Conservation (phyloP, 176 grass and related monocot genomes). For the Panicum miliaceum region DNA sequence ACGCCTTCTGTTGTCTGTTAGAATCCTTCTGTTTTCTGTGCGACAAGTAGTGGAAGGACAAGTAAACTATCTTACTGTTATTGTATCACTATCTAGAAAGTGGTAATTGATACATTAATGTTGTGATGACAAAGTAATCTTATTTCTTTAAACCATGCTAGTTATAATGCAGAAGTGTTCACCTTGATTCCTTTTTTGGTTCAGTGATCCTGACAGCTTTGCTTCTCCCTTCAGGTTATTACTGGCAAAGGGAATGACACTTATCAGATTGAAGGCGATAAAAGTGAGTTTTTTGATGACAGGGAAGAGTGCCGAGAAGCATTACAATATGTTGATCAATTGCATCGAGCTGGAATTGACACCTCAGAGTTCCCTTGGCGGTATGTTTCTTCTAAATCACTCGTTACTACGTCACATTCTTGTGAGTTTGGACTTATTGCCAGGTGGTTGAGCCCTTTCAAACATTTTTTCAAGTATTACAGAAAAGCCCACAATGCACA, state of each 20-base stretch:
- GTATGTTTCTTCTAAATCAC: constrained; percentile 52
- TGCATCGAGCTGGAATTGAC: constrained; percentile 95
- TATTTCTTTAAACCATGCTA: constrained; percentile 6
- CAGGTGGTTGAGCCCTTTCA: background rate
- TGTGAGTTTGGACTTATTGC: background rate
- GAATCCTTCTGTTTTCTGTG: background rate
- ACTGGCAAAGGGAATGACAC: constrained; percentile 88
- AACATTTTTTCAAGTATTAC: constrained; percentile 4
- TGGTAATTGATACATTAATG: constrained; percentile 3
- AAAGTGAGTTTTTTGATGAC: constrained; percentile 92
- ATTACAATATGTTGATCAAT: constrained; percentile 82
- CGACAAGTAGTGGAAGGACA: constrained; percentile 2
- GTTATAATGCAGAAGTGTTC: constrained; percentile 11
- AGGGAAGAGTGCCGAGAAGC: constrained; percentile 98
- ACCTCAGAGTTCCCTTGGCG: constrained; percentile 99
- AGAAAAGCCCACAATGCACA: background rate
- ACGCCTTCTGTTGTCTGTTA: background rate
- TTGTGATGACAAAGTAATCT: constrained; percentile 30
- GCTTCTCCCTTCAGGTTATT: constrained; percentile 70
- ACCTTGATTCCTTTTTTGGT: background rate
- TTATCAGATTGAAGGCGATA: constrained; percentile 88
- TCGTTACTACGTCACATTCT: background rate
- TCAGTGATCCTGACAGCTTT: constrained; percentile 24
- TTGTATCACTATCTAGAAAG: background rate
- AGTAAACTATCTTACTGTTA: background rate